Evolutionary conservation across 208 protist species (phyloP).

Genomic region (Willaertia magna): DNA sequence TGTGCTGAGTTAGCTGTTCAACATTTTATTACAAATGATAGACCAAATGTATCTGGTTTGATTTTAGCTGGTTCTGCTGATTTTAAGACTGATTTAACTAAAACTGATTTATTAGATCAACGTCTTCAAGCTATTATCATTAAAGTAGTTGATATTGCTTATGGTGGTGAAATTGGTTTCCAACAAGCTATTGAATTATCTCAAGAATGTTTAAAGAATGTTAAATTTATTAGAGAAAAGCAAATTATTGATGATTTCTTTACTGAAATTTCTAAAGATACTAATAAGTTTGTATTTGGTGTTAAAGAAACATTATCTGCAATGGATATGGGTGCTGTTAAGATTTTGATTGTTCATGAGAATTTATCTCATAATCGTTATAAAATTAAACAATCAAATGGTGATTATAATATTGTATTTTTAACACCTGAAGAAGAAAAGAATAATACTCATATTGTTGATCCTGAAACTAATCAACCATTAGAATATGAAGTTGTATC

Average conservation of each 20-base stretch:
- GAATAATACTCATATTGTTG: not conserved
- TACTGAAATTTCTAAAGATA: conserved; percentile 94
- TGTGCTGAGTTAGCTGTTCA: conserved; percentile 89
- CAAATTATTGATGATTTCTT: conserved; percentile 96
- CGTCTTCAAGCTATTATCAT: conserved; percentile 92
- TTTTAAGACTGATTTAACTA: conserved; percentile 96
- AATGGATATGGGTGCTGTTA: conserved; percentile 90
- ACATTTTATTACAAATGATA: conserved; percentile 96
- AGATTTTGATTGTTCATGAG: conserved; percentile 98
- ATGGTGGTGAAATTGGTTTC: conserved; percentile 98
- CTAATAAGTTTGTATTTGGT: conserved; percentile 97
- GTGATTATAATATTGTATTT: conserved; percentile 38
- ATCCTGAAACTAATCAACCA: conserved; percentile 20
- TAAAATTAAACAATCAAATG: conserved; percentile 55
- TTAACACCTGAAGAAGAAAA: conserved; percentile 55
- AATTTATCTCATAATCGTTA: conserved; percentile 79
- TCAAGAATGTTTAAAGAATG: conserved; percentile 79
- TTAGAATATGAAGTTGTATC: conserved; percentile 68
- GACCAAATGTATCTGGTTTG: conserved; percentile 93
- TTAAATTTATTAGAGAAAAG: conserved; percentile 99
- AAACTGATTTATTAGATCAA: conserved; percentile 92
- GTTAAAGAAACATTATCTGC: conserved; percentile 87
- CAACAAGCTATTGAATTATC: conserved; percentile 99
- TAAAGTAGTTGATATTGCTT: conserved; percentile 96
- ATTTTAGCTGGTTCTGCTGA: conserved; percentile 98